Base-by-base conservation (phyloP, 352 stramenopile genomes). In the Globisporangium cederbergense region DNA sequence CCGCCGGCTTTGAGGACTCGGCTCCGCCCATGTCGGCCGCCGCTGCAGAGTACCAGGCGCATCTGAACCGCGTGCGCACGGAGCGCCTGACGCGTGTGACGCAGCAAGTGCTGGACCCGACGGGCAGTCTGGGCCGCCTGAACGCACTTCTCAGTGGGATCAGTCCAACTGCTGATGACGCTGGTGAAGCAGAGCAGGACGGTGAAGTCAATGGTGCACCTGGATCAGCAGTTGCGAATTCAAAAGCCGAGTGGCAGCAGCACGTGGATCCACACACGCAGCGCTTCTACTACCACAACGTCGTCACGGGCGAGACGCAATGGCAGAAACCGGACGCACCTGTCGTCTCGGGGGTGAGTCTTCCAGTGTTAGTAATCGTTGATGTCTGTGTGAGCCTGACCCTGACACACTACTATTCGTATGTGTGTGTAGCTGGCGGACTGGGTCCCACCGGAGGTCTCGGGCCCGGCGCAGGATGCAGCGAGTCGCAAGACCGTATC, bases 221-320 rank as follows among this genome's bases (percentile, higher is more conserved):
- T 22, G 28, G n/a, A 45, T 10, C 52, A 58, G 52, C 32, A 32
- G 10, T 11, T 25, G 55, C 3, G 25, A 25, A 18, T 9, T 46
- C 49, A 49, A 87, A 76, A 64, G 68, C 75, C 38, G 77, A 90
- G 54, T 96, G 88, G 88, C 81, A 93, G 64, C 86, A 96, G 59
- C 85, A 96, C 67, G 76, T 88, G n/a, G 88, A 96, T 43, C 75
- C 84, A 8, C 81, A 90, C 34, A 86, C 79, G 14, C 78, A 93
- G 66, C 75, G 79, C 16, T 93, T 88, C 67, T 96, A 93, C 73
- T 96, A 93, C 75, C 76, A 93, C 71, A 93, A 96, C 69, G 70
- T 79, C 2, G 73, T 78, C 32, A 95, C 88, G 11, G 80, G 83
- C 7, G 76, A 81, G 50, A 96, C 86, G 4, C 81, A 94, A 54